Evolutionary conservation across 129 eudicot species (phyloP), one percentile per base, ranked within the genome.

Genomic region (Flaveria robusta): DNA sequence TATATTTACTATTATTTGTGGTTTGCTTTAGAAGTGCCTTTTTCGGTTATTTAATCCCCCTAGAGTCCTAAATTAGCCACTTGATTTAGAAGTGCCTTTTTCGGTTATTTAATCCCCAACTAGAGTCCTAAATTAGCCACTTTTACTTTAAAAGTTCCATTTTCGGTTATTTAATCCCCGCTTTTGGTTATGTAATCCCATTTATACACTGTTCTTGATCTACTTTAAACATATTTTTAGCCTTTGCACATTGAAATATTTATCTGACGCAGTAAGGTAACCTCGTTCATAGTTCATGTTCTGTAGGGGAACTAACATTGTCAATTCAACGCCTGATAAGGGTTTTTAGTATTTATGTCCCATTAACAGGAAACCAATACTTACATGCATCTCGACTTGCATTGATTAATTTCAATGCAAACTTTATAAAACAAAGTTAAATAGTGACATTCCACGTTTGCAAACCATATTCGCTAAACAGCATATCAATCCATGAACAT

Each of bases 1-100:
- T n/a, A 62, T 49, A 14, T 74, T 10, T 10, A 51, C 24, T 26
- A 27, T 60, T 27, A 24, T 26, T 70, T 16, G 20, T 74, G 26
- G 41, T 42, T 59, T 74, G 68, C 70, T 74, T 45, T 62, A 62
- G 27, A 18, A 64, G 20, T 27, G 71, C 14, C 29, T 74, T 62
- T 34, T 19, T 26, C 6, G 2, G 71, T 74, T 45, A 29, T 47
- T 62, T 26, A 26, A 46, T 43, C 5, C n/a, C 62, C n/a, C 6
- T 45, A 45, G 16, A 26, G 60, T 42, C 46, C 16, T 46, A 11
- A 45, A 26, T n/a, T 43, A 43, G 45, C 27, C n/a, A 74, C 58
- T n/a, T n/a, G n/a, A n/a, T n/a, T n/a, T n/a, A n/a, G n/a, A n/a
- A n/a, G n/a, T n/a, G n/a, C n/a, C n/a, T n/a, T n/a, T 19, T 41